phyloP scores from a whole-genome alignment of 139 green algal species.

The Pseudopediastrum boryanum region DNA sequence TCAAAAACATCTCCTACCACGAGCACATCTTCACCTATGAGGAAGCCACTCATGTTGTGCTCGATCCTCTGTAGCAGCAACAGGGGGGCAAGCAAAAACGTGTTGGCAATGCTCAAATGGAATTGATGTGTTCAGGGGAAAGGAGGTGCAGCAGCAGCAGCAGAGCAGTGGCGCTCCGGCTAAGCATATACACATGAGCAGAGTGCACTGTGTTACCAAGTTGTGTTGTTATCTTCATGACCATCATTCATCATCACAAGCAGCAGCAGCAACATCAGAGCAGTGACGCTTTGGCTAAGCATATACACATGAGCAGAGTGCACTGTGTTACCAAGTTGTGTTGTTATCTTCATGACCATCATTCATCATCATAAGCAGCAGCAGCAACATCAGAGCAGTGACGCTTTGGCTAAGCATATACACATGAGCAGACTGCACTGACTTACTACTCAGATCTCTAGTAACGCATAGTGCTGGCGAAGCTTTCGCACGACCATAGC shows the following conservation, averaged over 20 bases:
- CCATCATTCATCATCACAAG: not conserved
- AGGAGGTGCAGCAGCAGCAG: not conserved
- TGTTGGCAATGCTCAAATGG: not conserved
- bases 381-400: not conserved
- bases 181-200: not conserved
- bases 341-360: not conserved
- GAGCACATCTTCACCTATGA: constrained; percentile 6
- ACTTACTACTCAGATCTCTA: too few relatives aligned
- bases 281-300: not conserved
- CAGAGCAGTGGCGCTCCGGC: not conserved
- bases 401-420: not conserved
- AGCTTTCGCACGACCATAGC: too few relatives aligned
- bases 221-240: not conserved
- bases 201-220: not conserved
- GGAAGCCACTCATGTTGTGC: constrained; percentile 8
- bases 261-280: not conserved
- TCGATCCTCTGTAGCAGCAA: constrained; percentile 14
- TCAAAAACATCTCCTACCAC: not conserved
- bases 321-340: not conserved
- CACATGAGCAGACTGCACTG: not conserved
- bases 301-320: not conserved
- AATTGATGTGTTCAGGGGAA: not conserved
- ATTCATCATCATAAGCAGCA: not conserved
- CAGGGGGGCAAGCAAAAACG: not conserved
- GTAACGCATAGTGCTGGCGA: too few relatives aligned